Evolutionary conservation across 2,329 filamentous ascomycete species (phyloP), one percentile per base, ranked within the genome.

Genomic region (Elsinoe perseae): DNA sequence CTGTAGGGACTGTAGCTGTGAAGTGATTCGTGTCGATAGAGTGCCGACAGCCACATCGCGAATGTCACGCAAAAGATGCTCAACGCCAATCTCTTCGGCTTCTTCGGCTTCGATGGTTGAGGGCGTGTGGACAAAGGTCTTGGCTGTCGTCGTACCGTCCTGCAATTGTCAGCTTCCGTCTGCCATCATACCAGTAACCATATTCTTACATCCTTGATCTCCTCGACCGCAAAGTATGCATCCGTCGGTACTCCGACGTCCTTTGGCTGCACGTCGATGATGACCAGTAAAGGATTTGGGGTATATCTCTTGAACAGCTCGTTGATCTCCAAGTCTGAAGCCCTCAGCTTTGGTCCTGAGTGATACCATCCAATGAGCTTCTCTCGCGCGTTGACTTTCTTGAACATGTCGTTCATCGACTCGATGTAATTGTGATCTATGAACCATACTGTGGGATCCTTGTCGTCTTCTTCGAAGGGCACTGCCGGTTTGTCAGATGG

Each of bases 331-430:
- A 98, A 77, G 78, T 98, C 93, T 44, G 93, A 96, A 56, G 91
- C 92, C 69, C 93, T 85, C 68, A 98, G 80, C 80, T 97, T 98
- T 36, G 93, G 93, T 40, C 93, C 93, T 18, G 93, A 95, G 75
- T 98, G 93, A 74, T 98, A 98, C 93, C 93, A 98, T 69, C 93
- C 93, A 80, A 98, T 95, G 72, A 98, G 81, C 83, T 97, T 97
- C 78, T 98, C 93, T 62, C 89, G 81, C 60, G 93, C 93, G 77
- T 98, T 98, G 80, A 98, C 91, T 77, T 97, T 97, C 80, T 98
- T 98, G 82, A 98, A 98, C 93, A 98, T 98, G 74, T 97, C 93
- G 76, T 93, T 95, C 93, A 98, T 98, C 65, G 86, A 89, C 75
- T 98, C 93, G 73, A 98, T 88, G 69, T 96, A 98, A 81, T 97